Base-by-base conservation (phyloP, 306 rosid genomes). In the Pueraria montana region DNA sequence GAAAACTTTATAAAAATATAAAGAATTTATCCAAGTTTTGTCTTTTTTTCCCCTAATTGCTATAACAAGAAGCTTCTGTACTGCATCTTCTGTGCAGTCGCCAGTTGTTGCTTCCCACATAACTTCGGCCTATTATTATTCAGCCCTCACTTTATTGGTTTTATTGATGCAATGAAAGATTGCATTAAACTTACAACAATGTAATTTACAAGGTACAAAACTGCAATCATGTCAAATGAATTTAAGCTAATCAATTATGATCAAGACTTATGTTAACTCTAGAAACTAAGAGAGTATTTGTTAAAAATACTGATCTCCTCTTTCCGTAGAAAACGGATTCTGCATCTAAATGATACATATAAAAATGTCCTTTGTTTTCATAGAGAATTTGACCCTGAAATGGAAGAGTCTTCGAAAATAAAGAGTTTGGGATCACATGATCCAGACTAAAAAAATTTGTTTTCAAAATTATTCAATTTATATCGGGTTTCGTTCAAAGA, bases 61-160 rank as follows among this genome's bases (percentile, higher is more conserved):
- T 61, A 45, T 14, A 46, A 30, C 52, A 63, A 73, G 66, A 73
- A 63, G 36, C 36, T 52, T 73, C 66, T 73, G 84, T 23, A 46
- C 50, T 58, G 50, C 65, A 18, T 27, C 42, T 74, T 34, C 43
- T 62, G 27, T 63, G 16, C 42, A 52, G 17, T 62, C 38, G 43
- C 7, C 66, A 61, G 55, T 20, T 72, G 46, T 64, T 56, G 23
- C 71, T 45, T 56, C 24, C 46, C 17, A n/a, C 49, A n/a, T 58
- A 12, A 71, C 26, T 42, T 1, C 46, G 16, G 36, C 72, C 24
- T 59, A 20, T 61, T 59, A 20, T 61, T 32, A 71, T 46, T 45
- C 40, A 2, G 1, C 24, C 73, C 14, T 36, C 11, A 14, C 1
- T 32, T 16, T 14, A 21, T 68, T 78, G 64, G 36, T 21, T 32